Conservation (phyloP, 2,329 filamentous ascomycete genomes). For the Aspergillus sp. region DNA sequence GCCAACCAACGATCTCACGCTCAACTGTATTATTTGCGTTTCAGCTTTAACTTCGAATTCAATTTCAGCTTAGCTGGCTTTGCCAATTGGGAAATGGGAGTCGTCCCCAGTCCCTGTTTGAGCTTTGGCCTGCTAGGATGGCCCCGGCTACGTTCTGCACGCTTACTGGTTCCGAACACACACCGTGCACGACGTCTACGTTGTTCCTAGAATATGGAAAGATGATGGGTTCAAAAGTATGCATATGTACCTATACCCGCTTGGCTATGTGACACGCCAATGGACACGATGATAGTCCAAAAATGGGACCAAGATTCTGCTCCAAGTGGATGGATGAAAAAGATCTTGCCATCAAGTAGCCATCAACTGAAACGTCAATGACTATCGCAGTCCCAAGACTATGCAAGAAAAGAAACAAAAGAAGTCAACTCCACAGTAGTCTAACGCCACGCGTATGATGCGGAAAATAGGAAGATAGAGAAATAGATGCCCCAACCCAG, state of each 20-base stretch:
- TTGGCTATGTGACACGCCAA: slow-evolving; percentile 21
- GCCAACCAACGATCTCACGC: neutral
- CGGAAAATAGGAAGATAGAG: slow-evolving; percentile 7
- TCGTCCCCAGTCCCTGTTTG: neutral
- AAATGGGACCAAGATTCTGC: slow-evolving; percentile 14
- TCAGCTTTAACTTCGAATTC: neutral
- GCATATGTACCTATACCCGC: slow-evolving; percentile 20
- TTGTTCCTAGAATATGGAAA: slow-evolving; percentile 1
- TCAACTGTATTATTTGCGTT: neutral
- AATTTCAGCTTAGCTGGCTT: slow-evolving; percentile 1
- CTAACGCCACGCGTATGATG: slow-evolving; percentile 29
- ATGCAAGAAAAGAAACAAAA: slow-evolving; percentile 16
- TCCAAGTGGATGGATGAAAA: slow-evolving; percentile 10
- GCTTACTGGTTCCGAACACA: slow-evolving; percentile 14
- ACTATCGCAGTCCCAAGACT: slow-evolving; percentile 3
- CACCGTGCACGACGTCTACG: neutral
- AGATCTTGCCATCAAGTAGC: slow-evolving; percentile 6
- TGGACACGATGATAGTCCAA: slow-evolving; percentile 9
- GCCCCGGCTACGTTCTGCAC: slow-evolving; percentile 18
- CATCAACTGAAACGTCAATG: slow-evolving; percentile 1
- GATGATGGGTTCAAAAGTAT: slow-evolving; percentile 17
- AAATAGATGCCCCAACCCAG: slow-evolving; percentile 15
- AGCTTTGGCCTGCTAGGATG: slow-evolving; percentile 6
- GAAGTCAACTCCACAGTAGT: slow-evolving; percentile 18
- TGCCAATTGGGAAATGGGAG: neutral